Evolutionary conservation across 1,284 basidiomycete species (phyloP).

Genomic region (Papiliotrema flavescens): DNA sequence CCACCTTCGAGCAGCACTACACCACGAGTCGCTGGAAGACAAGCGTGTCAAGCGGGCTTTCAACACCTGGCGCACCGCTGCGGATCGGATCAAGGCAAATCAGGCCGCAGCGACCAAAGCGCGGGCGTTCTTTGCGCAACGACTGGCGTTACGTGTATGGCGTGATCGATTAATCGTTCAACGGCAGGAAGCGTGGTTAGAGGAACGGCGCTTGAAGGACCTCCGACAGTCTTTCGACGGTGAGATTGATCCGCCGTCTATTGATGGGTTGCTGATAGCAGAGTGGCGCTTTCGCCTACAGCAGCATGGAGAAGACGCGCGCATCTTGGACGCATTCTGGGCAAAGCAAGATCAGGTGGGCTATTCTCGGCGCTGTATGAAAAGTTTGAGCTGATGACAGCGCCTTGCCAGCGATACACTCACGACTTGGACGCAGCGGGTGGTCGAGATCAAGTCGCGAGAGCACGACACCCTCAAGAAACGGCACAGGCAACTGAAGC

Average conservation of each 20-base stretch:
- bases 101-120: slow-evolving; percentile 31
- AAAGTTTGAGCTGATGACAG: background rate
- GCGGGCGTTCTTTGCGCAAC: slow-evolving; percentile 33
- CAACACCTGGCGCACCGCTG: slow-evolving; percentile 22
- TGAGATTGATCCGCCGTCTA: too few species aligned
- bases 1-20: slow-evolving; percentile 24
- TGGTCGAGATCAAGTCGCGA: slow-evolving; percentile 39
- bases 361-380: background rate
- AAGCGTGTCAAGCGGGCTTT: slow-evolving; percentile 13
- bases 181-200: slow-evolving; percentile 17
- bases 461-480: slow-evolving; percentile 33
- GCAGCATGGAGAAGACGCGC: slow-evolving; percentile 1
- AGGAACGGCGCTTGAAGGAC: slow-evolving; percentile 11
- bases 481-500: slow-evolving; percentile 14
- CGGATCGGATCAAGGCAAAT: slow-evolving; percentile 16
- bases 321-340: slow-evolving; percentile 13
- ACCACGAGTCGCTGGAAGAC: slow-evolving; percentile 12
- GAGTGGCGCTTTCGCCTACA: background rate
- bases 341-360: slow-evolving; percentile 10
- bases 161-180: slow-evolving; percentile 8
- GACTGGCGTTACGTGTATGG: slow-evolving; percentile 31
- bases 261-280: slow-evolving; percentile 1
- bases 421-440: slow-evolving; percentile 31
- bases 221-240: slow-evolving; percentile 17
- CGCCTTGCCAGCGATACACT: slow-evolving; percentile 14